Conservation (phyloP, 164 flowering plant species). For the Pachysandra terminalis region DNA sequence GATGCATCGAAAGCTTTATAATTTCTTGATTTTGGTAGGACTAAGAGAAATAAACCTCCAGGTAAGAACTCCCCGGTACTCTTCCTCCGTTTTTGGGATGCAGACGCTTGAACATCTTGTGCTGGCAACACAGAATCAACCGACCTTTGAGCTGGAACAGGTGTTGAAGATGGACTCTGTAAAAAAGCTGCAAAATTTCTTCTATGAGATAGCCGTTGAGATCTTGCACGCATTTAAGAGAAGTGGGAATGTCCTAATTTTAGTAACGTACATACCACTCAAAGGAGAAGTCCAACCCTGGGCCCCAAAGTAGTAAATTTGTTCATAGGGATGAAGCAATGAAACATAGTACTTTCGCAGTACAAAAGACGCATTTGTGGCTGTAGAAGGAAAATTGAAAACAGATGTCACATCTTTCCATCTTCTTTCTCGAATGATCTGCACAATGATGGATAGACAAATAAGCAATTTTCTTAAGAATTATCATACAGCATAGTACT, state of each 20-base stretch:
- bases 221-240: no score
- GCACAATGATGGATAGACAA: neutral
- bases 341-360: slow-evolving; percentile 47
- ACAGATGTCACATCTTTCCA: slow-evolving; percentile 53
- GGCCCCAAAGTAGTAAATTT: slow-evolving; percentile 39
- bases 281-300: neutral
- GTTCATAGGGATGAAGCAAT: slow-evolving; percentile 46
- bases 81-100: slow-evolving; percentile 21
- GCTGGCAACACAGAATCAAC: neutral
- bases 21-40: no score
- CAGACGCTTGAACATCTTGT: slow-evolving; percentile 8
- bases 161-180: neutral
- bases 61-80: slow-evolving; percentile 20
- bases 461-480: neutral
- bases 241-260: neutral
- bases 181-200: no score
- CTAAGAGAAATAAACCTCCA: slow-evolving; percentile 37
- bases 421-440: slow-evolving; percentile 39
- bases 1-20: no score
- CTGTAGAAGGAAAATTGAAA: slow-evolving; percentile 47
- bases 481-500: no score
- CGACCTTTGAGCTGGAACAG: neutral
- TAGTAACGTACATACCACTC: neutral
- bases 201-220: neutral
- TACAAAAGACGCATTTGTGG: slow-evolving; percentile 55